A percentile compares a stretch with the other conserved stretches of the same genome.
These are phyloP conservation scores for Carex myosuroides DNA, from an alignment of 176 grass and related monocot species.

Conservation along the genomic window DNA sequence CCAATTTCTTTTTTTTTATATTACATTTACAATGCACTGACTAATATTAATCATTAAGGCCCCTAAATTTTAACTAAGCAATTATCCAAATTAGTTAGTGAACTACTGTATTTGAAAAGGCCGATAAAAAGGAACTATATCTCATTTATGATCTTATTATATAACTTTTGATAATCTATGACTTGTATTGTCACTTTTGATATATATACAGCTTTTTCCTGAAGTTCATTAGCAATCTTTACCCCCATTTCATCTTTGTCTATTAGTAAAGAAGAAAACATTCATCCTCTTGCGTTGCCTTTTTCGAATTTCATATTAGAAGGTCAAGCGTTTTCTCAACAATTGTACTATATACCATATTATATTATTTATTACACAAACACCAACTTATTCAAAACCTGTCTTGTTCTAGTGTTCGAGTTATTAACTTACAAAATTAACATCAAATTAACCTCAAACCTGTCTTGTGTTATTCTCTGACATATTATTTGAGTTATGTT, in stretches of 20 bases:
- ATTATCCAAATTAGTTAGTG: conserved; percentile 13
- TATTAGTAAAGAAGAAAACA: conserved; percentile 23
- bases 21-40: conserved; percentile 6
- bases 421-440: no score
- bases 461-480: no score
- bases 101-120: not conserved
- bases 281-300: conserved; percentile 46
- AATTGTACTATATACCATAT: no score
- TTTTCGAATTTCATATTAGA: no score
- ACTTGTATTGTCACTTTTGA: not conserved
- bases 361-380: no score
- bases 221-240: not conserved
- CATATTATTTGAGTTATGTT: no score
- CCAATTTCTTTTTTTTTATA: not conserved
- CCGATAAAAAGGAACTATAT: not conserved
- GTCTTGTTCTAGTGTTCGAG: no score
- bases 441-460: no score
- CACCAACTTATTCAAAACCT: no score
- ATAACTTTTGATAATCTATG: not conserved
- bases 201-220: not conserved
- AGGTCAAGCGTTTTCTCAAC: no score
- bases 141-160: not conserved
- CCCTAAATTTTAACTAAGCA: not conserved
- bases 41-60: conserved; percentile 11
- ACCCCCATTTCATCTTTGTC: conserved; percentile 12